These are phyloP conservation scores for Alternaria gansuensis DNA, from an alignment of 2,329 filamentous ascomycete species.

Conservation along the genomic window DNA sequence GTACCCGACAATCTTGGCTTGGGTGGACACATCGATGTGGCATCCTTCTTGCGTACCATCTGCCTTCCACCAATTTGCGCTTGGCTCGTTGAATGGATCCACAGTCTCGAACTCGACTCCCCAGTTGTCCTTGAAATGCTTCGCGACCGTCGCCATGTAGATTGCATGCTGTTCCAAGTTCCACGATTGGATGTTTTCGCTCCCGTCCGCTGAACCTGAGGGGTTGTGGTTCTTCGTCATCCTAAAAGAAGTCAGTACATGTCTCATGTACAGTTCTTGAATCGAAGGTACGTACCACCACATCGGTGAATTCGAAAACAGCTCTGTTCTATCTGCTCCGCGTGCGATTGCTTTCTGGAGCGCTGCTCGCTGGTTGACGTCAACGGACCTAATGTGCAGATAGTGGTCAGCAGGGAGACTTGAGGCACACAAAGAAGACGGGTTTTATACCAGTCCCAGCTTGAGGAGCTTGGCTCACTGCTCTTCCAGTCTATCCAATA, in stretches of 20 bases:
- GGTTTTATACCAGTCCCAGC: slow-evolving; percentile 15
- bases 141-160: slow-evolving; percentile 19
- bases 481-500: slow-evolving; percentile 21
- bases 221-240: slow-evolving; percentile 18
- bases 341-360: slow-evolving; percentile 18
- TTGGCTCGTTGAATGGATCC: slow-evolving; percentile 20
- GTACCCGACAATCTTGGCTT: slow-evolving; percentile 12
- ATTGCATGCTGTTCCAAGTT: slow-evolving; percentile 20
- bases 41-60: slow-evolving; percentile 22
- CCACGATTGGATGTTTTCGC: slow-evolving; percentile 21
- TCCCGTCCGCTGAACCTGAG: slow-evolving; percentile 12
- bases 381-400: slow-evolving; percentile 1
- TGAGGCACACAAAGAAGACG: neutral
- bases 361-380: slow-evolving; percentile 19
- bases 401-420: neutral
- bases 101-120: slow-evolving; percentile 17
- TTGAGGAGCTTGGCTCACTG: slow-evolving; percentile 5
- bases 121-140: slow-evolving; percentile 16
- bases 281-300: slow-evolving; percentile 9
- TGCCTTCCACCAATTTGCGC: slow-evolving; percentile 21
- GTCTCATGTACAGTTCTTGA: neutral
- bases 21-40: slow-evolving; percentile 15
- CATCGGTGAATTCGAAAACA: slow-evolving; percentile 19
- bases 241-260: slow-evolving; percentile 1
- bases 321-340: slow-evolving; percentile 14